Conservation (phyloP, 1,284 basidiomycete genomes). For the Sanghuangporus sanghuang region DNA sequence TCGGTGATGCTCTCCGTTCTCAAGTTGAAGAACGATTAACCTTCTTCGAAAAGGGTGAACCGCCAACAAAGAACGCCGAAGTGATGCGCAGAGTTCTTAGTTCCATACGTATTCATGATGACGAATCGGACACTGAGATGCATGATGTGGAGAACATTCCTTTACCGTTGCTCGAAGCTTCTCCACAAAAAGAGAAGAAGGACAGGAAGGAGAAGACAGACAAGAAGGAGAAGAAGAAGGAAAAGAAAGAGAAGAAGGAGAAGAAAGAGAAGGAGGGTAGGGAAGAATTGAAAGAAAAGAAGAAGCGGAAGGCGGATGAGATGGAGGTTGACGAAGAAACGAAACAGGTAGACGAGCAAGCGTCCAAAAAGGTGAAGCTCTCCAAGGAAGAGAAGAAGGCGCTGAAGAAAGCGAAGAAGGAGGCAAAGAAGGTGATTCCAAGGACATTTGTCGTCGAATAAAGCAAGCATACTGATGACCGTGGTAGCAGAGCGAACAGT, state of each 20-base stretch:
- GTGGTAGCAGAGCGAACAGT: conserved; percentile 20
- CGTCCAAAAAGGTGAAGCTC: conserved; percentile 66
- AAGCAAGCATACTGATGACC: conserved; percentile 2
- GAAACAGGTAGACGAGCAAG: conserved; percentile 50
- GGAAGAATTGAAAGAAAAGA: conserved; percentile 52
- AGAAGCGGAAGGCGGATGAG: conserved; percentile 54
- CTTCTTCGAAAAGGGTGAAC: conserved; percentile 90
- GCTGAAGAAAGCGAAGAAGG: conserved; percentile 69
- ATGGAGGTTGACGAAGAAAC: conserved; percentile 54
- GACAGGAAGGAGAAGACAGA: conserved; percentile 59
- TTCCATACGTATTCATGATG: conserved; percentile 67
- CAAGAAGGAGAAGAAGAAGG: conserved; percentile 51
- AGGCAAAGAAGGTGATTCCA: conserved; percentile 35
- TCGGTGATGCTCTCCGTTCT: conserved; percentile 87
- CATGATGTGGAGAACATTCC: conserved; percentile 44
- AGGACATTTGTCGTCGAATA: not conserved
- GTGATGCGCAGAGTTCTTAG: conserved; percentile 68
- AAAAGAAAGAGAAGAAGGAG: conserved; percentile 51
- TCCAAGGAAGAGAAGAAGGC: conserved; percentile 83
- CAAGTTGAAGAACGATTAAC: conserved; percentile 96
- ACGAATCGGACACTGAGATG: conserved; percentile 64
- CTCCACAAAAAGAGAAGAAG: conserved; percentile 49
- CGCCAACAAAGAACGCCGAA: conserved; percentile 43
- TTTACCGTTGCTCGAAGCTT: conserved; percentile 50
- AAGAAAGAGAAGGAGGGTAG: conserved; percentile 56